Conservation (phyloP, 345 rosid species). For the Camelina sativa region DNA sequence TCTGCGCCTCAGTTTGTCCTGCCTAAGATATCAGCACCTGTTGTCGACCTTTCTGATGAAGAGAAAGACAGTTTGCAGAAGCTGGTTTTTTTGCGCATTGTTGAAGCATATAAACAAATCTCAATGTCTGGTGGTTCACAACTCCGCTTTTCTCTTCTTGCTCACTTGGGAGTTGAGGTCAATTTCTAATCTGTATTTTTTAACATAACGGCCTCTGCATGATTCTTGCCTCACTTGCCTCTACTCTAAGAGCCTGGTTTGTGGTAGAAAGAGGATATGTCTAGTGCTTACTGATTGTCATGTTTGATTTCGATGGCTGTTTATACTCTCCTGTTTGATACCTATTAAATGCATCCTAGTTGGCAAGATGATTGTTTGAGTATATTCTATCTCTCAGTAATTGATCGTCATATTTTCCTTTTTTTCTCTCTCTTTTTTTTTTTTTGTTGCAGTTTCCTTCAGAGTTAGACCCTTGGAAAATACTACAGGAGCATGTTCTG, state of each 20-base stretch:
- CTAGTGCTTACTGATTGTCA: slow-evolving; percentile 6
- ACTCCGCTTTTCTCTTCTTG: slow-evolving; percentile 80
- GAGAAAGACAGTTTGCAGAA: slow-evolving; percentile 83
- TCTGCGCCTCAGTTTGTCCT: slow-evolving; percentile 56
- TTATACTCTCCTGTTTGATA: slow-evolving; percentile 9
- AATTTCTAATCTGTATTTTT: slow-evolving; percentile 23
- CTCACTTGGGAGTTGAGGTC: slow-evolving; percentile 90
- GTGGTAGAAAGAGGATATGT: slow-evolving; percentile 15
- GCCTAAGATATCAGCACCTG: slow-evolving; percentile 94
- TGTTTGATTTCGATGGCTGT: slow-evolving; percentile 8
- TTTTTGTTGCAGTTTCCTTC: slow-evolving; percentile 69
- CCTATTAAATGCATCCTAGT: slow-evolving; percentile 16
- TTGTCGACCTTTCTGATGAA: slow-evolving; percentile 73
- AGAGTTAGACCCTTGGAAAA: slow-evolving; percentile 86
- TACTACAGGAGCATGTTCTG: slow-evolving; percentile 74
- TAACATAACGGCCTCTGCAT: slow-evolving; percentile 19
- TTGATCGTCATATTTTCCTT: slow-evolving; percentile 22
- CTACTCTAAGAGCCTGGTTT: slow-evolving; percentile 21
- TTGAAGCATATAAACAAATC: slow-evolving; percentile 83
- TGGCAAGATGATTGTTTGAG: slow-evolving; percentile 14
- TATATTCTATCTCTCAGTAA: slow-evolving; percentile 32
- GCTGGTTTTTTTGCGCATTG: slow-evolving; percentile 66
- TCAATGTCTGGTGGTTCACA: slow-evolving; percentile 81
- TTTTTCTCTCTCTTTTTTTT: slow-evolving; percentile 1
- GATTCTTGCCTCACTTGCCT: slow-evolving; percentile 23